Evolutionary conservation across 73 alveolate species (phyloP).

Genomic region (Urostyla sp.): DNA sequence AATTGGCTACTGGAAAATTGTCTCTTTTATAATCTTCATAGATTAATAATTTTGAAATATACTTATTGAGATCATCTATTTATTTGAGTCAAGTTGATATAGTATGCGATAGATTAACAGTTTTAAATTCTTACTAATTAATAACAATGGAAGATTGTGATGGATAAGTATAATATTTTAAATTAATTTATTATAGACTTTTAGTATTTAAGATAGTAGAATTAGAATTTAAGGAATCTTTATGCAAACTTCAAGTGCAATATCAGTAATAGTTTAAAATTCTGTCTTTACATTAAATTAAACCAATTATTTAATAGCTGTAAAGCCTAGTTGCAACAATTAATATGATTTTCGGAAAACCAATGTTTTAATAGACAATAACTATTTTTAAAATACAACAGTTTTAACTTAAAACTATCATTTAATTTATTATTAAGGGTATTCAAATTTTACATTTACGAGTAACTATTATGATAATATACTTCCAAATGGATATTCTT

Average conservation of each 20-base stretch:
- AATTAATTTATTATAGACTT: too few relatives aligned
- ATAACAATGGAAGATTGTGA: constrained; percentile 38
- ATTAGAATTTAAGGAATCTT: constrained; percentile 16
- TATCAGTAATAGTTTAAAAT: constrained; percentile 1
- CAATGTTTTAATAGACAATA: background rate
- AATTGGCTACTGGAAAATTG: background rate
- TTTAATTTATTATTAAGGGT: constrained; percentile 37
- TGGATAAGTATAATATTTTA: too few relatives aligned
- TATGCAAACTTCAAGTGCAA: constrained; percentile 25
- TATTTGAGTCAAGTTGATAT: background rate
- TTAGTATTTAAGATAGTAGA: too few relatives aligned
- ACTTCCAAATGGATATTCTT: constrained; percentile 23
- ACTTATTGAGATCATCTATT: background rate
- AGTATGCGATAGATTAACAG: constrained; percentile 6
- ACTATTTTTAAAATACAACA: background rate
- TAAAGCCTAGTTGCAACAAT: constrained; percentile 17
- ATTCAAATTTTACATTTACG: constrained; percentile 19
- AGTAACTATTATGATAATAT: background rate
- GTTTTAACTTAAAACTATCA: constrained; percentile 13
- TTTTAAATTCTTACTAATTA: constrained; percentile 13
- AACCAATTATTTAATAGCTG: constrained; percentile 36
- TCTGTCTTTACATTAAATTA: background rate
- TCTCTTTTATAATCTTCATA: constrained; percentile 10
- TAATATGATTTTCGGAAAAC: constrained; percentile 22
- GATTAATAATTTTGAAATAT: constrained; percentile 7